Percentiles rank a stretch among this genome's conserved stretches.
phyloP scores from a whole-genome alignment of 202 grass and related monocot genomes.

The Carex sylvatica region DNA sequence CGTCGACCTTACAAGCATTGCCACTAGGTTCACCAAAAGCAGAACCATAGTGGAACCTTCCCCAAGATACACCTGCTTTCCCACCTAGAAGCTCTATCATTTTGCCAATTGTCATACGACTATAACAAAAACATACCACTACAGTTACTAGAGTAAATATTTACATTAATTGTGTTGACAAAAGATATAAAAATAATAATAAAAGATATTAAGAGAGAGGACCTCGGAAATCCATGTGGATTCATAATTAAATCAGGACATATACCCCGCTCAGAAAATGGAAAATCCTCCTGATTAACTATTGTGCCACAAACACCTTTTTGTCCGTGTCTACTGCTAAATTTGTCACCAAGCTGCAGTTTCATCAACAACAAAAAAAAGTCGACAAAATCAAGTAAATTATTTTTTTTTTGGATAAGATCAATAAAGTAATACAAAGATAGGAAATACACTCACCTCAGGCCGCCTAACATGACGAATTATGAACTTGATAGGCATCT shows the following conservation, averaged over 20 bases:
- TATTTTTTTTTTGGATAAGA: not conserved
- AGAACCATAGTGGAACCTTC: slow-evolving; percentile 88
- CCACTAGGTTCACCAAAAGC: slow-evolving; percentile 89
- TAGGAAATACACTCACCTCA: slow-evolving; percentile 47
- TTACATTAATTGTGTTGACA: not conserved
- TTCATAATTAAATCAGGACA: slow-evolving; percentile 99
- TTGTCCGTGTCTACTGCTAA: slow-evolving; percentile 97
- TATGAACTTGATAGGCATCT: slow-evolving; percentile 88
- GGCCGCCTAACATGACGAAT: slow-evolving; percentile 84
- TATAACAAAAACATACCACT: slow-evolving; percentile 25
- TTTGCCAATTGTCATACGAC: slow-evolving; percentile 98
- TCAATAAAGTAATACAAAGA: slow-evolving; percentile 2
- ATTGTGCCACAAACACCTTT: slow-evolving; percentile 99
- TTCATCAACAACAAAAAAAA: slow-evolving; percentile 26
- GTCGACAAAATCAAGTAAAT: slow-evolving; percentile 31
- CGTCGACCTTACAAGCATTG: slow-evolving; percentile 82
- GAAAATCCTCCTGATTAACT: slow-evolving; percentile 96
- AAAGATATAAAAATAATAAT: slow-evolving; percentile 29
- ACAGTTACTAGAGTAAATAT: not conserved
- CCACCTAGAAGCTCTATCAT: slow-evolving; percentile 98
- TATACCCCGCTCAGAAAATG: slow-evolving; percentile 91
- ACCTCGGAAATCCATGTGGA: slow-evolving; percentile 97
- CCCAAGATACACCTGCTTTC: slow-evolving; percentile 87
- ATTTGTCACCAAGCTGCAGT: slow-evolving; percentile 88
- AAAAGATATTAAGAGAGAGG: slow-evolving; percentile 23